Evolutionary conservation across 2,329 filamentous ascomycete species (phyloP).

Genomic region (Fusarium continuum): DNA sequence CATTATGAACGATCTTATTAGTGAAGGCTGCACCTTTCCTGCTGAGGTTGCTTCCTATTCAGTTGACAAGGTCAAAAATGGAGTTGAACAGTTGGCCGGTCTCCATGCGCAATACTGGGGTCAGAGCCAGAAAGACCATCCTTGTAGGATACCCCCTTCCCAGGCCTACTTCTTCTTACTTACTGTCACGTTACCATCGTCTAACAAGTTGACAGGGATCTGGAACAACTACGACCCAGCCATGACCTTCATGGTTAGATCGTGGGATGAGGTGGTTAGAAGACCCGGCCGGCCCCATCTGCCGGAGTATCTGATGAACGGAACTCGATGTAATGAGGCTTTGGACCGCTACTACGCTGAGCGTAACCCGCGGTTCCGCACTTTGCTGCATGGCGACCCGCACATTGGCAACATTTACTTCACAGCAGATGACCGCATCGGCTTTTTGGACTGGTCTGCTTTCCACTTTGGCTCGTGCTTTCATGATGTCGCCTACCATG

Average conservation of each 20-base stretch:
- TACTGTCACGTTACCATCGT: background rate
- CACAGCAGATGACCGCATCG: conserved; percentile 45
- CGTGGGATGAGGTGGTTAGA: conserved; percentile 46
- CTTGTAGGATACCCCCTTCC: conserved; percentile 18
- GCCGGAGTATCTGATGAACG: conserved; percentile 51
- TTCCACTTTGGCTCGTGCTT: conserved; percentile 54
- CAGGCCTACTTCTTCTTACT: too few relatives aligned
- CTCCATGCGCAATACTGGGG: conserved; percentile 52
- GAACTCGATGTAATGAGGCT: conserved; percentile 47
- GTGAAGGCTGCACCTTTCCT: conserved; percentile 48
- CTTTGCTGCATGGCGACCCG: conserved; percentile 55
- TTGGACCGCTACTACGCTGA: conserved; percentile 50
- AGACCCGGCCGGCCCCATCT: conserved; percentile 45
- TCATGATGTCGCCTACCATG: conserved; percentile 55
- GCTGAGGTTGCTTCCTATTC: conserved; percentile 46
- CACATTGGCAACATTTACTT: conserved; percentile 57
- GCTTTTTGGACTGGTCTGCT: conserved; percentile 55
- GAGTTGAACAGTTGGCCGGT: conserved; percentile 52
- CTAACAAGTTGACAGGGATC: conserved; percentile 30
- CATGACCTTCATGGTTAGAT: conserved; percentile 46
- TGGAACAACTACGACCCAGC: conserved; percentile 52
- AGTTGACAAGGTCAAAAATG: conserved; percentile 47
- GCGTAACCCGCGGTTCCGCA: conserved; percentile 51
- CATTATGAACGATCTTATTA: conserved; percentile 50
- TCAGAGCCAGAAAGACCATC: conserved; percentile 44